phyloP scores from a whole-genome alignment of 2,329 filamentous ascomycete genomes.

The Fonsecaea pugnacius region DNA sequence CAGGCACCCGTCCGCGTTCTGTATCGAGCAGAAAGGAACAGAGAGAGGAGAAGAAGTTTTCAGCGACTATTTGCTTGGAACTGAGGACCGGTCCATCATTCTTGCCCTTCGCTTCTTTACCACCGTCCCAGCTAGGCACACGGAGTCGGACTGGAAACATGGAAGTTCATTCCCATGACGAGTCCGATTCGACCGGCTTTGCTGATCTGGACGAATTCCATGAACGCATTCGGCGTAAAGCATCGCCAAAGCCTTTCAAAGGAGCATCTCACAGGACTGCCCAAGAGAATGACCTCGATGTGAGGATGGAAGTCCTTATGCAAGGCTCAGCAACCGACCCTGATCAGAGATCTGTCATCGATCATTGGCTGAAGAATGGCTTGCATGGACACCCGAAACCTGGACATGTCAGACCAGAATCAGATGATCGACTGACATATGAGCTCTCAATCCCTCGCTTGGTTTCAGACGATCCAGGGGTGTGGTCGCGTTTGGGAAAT shows the following conservation, averaged over 20 bases:
- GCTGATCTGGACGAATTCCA: not conserved
- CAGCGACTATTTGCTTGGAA: no score
- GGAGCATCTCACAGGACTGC: not conserved
- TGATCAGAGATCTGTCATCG: not conserved
- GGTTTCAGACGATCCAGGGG: not conserved
- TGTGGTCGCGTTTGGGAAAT: not conserved
- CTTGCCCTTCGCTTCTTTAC: no score
- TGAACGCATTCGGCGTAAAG: not conserved
- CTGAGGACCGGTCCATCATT: no score
- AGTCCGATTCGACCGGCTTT: not conserved
- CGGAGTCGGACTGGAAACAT: no score
- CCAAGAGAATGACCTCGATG: not conserved
- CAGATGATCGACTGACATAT: not conserved
- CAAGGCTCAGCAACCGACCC: not conserved
- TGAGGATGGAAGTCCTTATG: not conserved
- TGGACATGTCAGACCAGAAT: not conserved
- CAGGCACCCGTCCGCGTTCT: no score
- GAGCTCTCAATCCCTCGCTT: not conserved
- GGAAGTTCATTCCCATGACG: no score
- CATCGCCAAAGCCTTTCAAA: not conserved
- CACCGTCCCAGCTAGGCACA: no score
- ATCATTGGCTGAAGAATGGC: not conserved
- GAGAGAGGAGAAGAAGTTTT: no score
- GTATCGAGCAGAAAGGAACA: no score
- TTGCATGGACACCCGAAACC: not conserved